Percentiles rank a stretch among this genome's conserved stretches.
phyloP scores from a whole-genome alignment of 768 basidiomycete genomes.

The Tephrocybe sp. region DNA sequence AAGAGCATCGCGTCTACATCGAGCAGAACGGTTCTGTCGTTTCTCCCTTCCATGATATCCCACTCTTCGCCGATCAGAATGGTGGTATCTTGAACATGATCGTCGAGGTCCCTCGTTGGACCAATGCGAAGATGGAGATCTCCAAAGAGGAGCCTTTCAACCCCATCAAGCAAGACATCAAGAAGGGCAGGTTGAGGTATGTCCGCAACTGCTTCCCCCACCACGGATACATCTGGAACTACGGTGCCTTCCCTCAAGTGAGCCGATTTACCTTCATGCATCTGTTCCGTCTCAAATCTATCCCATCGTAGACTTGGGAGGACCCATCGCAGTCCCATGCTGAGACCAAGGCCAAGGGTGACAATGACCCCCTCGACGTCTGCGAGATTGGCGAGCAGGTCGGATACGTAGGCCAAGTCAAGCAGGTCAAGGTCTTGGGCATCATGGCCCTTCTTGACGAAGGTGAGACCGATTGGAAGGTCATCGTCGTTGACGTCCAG shows the following conservation, averaged over 20 bases:
- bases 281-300: conserved; percentile 3
- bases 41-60: conserved; percentile 94
- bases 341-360: conserved; percentile 98
- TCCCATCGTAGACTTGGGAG: conserved; percentile 84
- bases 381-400: conserved; percentile 99
- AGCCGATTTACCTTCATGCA: conserved; percentile 15
- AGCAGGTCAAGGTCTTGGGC: conserved; percentile 99
- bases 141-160: conserved; percentile 98
- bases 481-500: conserved; percentile 94
- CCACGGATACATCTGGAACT: conserved; percentile 99
- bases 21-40: conserved; percentile 85
- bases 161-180: conserved; percentile 99
- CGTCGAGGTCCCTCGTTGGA: conserved; percentile 98
- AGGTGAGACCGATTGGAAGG: conserved; percentile 99
- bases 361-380: conserved; percentile 99
- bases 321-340: conserved; percentile 84
- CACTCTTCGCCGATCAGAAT: conserved; percentile 94
- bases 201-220: conserved; percentile 99
- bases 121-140: conserved; percentile 99
- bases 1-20: conserved; percentile 94
- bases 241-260: conserved; percentile 98
- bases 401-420: conserved; percentile 95
- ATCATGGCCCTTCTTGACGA: conserved; percentile 99
- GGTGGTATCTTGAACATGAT: conserved; percentile 98
- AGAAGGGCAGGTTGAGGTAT: conserved; percentile 92